These are phyloP conservation scores for Isabelozyma heimii DNA, from an alignment of 805 yeast genomes.

Conservation along the genomic window DNA sequence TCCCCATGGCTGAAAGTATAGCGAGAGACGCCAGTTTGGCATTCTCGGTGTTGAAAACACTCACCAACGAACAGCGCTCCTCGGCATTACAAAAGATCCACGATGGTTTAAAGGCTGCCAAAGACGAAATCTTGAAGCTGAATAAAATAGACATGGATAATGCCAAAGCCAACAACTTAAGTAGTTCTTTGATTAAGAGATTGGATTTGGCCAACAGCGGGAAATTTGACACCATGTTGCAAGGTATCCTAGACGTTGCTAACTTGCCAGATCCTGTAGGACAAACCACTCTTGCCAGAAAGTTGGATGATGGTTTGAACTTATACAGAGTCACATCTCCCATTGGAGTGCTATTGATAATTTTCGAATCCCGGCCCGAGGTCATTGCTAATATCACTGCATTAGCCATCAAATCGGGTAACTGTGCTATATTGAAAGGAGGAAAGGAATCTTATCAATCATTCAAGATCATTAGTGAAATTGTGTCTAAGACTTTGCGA, in stretches of 20 bases:
- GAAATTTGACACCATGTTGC: conserved; percentile 90
- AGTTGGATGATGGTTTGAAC: conserved; percentile 86
- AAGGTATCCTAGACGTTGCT: conserved; percentile 92
- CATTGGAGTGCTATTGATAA: conserved; percentile 87
- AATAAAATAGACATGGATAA: conserved; percentile 71
- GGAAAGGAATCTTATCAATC: conserved; percentile 92
- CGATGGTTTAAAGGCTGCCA: conserved; percentile 59
- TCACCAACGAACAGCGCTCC: conserved; percentile 71
- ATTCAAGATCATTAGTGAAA: conserved; percentile 74
- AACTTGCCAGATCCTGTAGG: conserved; percentile 89
- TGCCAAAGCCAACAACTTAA: conserved; percentile 60
- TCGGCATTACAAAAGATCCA: conserved; percentile 69
- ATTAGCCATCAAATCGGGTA: conserved; percentile 92
- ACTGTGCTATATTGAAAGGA: conserved; percentile 95
- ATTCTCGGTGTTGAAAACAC: conserved; percentile 76
- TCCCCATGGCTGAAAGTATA: conserved; percentile 61
- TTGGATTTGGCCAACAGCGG: conserved; percentile 79
- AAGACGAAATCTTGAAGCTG: conserved; percentile 64
- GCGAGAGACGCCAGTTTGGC: conserved; percentile 83
- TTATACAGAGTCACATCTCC: conserved; percentile 87
- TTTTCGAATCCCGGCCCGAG: conserved; percentile 96
- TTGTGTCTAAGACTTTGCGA: conserved; percentile 59
- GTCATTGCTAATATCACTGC: conserved; percentile 98
- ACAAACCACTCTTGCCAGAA: conserved; percentile 75
- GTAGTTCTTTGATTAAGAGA: conserved; percentile 75